Conservation (phyloP, 352 stramenopile species). For the Detonula confervacea region DNA sequence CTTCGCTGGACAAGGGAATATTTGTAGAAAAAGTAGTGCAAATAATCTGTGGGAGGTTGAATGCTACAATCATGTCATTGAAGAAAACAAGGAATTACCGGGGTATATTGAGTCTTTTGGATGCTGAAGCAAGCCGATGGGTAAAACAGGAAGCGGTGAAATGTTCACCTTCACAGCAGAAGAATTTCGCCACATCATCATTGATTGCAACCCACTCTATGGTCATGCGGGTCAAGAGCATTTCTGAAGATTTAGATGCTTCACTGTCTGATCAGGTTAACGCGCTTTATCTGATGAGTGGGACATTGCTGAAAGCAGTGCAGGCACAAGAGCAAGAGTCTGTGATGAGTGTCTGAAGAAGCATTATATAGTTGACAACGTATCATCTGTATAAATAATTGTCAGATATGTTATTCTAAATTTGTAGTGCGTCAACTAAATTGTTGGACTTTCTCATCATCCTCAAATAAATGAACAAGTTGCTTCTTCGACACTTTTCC, state of each 20-base stretch:
- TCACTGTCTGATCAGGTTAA: constrained; percentile 60
- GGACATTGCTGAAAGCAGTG: constrained; percentile 63
- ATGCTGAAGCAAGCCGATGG: constrained; percentile 76
- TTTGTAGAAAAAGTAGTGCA: constrained; percentile 66
- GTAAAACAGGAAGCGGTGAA: constrained; percentile 60
- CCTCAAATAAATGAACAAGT: constrained; percentile 63
- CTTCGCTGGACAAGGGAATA: constrained; percentile 47
- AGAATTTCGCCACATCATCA: constrained; percentile 44
- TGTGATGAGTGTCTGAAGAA: constrained; percentile 37
- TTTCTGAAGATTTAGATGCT: constrained; percentile 58
- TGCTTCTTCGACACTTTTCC: constrained; percentile 94
- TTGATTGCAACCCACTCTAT: constrained; percentile 67
- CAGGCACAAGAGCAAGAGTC: constrained; percentile 34
- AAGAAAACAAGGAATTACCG: constrained; percentile 55
- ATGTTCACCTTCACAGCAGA: constrained; percentile 13
- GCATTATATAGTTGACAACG: no score
- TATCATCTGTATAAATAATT: no score
- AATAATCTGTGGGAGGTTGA: constrained; percentile 68
- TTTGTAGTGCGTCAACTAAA: background rate
- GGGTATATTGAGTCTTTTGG: constrained; percentile 66
- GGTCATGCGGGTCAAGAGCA: constrained; percentile 54
- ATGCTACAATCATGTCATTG: constrained; percentile 56
- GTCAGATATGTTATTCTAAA: no score
- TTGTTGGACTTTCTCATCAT: background rate
- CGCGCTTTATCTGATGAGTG: constrained; percentile 68